phyloP scores from a whole-genome alignment of 1,139 yeast genomes.

The Kazachstania sp. region DNA sequence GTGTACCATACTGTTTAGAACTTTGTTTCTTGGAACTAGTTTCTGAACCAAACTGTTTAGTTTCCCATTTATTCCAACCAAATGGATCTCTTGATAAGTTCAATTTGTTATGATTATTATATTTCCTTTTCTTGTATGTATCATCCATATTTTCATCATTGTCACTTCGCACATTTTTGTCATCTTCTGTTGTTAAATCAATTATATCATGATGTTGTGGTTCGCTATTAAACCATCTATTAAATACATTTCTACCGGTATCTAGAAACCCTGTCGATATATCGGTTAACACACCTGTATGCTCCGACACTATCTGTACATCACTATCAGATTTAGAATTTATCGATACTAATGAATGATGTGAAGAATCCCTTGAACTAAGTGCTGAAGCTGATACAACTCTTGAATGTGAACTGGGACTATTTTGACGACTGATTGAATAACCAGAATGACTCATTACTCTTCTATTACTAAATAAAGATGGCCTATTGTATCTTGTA shows the following conservation, averaged over 20 bases:
- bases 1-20: constrained; percentile 24
- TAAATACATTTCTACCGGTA: not conserved
- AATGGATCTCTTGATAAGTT: constrained; percentile 24
- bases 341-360: not conserved
- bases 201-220: not conserved
- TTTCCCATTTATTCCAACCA: constrained; percentile 24
- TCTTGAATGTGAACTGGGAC: not conserved
- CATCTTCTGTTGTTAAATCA: not conserved
- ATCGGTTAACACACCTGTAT: not conserved
- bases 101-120: not conserved
- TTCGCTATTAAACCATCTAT: not conserved
- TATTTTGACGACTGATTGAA: not conserved
- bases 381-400: not conserved
- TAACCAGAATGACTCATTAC: constrained; percentile 8
- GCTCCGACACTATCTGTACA: not conserved
- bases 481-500: constrained; percentile 8
- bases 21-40: not conserved
- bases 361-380: not conserved
- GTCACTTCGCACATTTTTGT: not conserved
- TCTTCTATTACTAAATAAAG: constrained; percentile 15
- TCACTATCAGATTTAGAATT: not conserved
- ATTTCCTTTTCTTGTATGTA: not conserved
- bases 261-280: not conserved
- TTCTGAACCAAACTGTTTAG: constrained; percentile 9
- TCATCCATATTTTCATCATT: not conserved